Evolutionary conservation across 2,329 filamentous ascomycete genomes (phyloP).

Genomic region (Tolypocladium paradoxum): DNA sequence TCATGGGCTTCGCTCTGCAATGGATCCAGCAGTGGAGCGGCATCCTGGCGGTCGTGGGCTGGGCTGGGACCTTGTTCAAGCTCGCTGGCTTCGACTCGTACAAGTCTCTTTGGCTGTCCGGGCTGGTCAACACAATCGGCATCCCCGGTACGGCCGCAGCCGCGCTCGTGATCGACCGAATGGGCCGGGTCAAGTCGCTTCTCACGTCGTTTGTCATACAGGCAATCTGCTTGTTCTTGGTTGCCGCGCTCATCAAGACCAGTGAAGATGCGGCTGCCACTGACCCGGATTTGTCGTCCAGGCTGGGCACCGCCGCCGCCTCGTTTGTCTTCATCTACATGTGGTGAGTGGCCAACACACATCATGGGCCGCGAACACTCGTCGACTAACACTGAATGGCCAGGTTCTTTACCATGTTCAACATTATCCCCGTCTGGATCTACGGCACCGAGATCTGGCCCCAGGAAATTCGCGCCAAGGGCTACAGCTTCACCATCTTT

Average conservation of each 20-base stretch:
- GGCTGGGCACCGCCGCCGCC: slow-evolving; percentile 11
- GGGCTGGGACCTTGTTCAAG: slow-evolving; percentile 13
- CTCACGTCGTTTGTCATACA: slow-evolving; percentile 19
- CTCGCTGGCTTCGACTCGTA: slow-evolving; percentile 13
- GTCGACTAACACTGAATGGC: background rate
- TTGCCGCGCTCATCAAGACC: slow-evolving; percentile 21
- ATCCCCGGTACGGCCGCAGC: slow-evolving; percentile 39
- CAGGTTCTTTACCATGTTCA: slow-evolving; percentile 22
- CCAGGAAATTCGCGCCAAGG: slow-evolving; percentile 44
- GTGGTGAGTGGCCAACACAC: slow-evolving; percentile 7
- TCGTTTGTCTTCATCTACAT: slow-evolving; percentile 14
- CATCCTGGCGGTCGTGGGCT: slow-evolving; percentile 29
- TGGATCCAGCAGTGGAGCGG: slow-evolving; percentile 33
- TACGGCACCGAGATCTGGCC: slow-evolving; percentile 44
- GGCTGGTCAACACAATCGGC: slow-evolving; percentile 39
- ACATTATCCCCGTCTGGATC: slow-evolving; percentile 21
- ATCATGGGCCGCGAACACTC: background rate
- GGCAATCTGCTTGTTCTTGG: slow-evolving; percentile 16
- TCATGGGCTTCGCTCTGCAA: slow-evolving; percentile 28
- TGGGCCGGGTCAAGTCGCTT: slow-evolving; percentile 27
- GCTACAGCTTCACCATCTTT: slow-evolving; percentile 47
- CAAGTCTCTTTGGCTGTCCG: slow-evolving; percentile 28
- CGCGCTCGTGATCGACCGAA: slow-evolving; percentile 37
- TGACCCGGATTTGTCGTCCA: slow-evolving; percentile 5
- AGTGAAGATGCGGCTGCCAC: slow-evolving; percentile 6